Evolutionary conservation across 1,139 yeast species (phyloP), one percentile per base, ranked within the genome.

Genomic region (Pichia sp.): DNA sequence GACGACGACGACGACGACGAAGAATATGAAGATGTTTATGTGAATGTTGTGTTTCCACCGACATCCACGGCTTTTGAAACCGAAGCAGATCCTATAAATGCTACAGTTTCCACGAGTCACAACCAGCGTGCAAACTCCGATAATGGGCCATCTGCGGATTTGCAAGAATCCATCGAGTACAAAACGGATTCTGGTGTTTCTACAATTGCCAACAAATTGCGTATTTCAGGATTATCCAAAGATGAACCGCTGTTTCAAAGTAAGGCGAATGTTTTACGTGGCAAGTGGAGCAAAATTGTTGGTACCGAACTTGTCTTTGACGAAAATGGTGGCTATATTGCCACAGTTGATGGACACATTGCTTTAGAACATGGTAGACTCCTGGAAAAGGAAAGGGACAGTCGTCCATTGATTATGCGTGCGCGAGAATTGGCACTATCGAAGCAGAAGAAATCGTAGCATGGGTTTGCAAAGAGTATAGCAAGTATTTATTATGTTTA

Each of bases 231-330:
- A 0, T 58, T 80, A 31, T 75, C 75, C 16, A 64, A 71, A 7
- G 67, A 67, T 27, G 59, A 62, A 27, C 87, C 87, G 2, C 55
- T 79, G 33, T 66, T 80, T 37, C 73, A 73, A 52, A 63, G 78
- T 8, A 80, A 80, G 37, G 71, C 73, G 44, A 67, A 67, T 23
- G 66, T 86, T 3, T 85, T 79, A 59, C 79, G 79, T 58, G 94
- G 95, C 1, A 68, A 71, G 36, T 92, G 97, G 97, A 71, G 75
- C 41, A 75, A 76, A 48, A 64, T 86, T 10, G 81, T 86, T 1
- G 98, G 98, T 0, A 84, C 95, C 0, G 97, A 90, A 56, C 65
- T 92, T 49, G 64, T 77, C 1, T 73, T 76, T 55, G 77, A 77
- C 53, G 83, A 77, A 49, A 69, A 72, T 52, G 84, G 82, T 0